These are phyloP conservation scores for Eremothecium cymbalariae DNA, from an alignment of 1,139 yeast genomes.

Conservation along the genomic window DNA sequence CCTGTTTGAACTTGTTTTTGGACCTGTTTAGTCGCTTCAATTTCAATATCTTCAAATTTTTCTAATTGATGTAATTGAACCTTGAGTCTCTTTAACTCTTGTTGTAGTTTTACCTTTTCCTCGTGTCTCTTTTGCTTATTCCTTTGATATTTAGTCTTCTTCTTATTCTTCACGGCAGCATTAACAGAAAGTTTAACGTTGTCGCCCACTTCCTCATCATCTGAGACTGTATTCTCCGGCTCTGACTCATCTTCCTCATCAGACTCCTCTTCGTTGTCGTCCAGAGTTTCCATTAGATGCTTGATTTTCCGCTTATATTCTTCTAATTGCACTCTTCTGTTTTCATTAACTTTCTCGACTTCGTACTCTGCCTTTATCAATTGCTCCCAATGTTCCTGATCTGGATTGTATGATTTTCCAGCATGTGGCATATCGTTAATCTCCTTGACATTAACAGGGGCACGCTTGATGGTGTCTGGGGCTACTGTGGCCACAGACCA, in stretches of 20 bases:
- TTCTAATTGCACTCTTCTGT: conserved; percentile 50
- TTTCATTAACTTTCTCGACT: conserved; percentile 60
- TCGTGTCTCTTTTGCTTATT: conserved; percentile 62
- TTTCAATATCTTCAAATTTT: conserved; percentile 45
- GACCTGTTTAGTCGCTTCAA: conserved; percentile 31
- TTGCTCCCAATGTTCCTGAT: conserved; percentile 72
- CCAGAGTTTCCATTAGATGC: conserved; percentile 52
- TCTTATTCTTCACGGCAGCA: conserved; percentile 58
- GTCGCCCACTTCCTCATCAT: conserved; percentile 31
- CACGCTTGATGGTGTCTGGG: conserved; percentile 50
- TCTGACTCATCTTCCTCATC: conserved; percentile 39
- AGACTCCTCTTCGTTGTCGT: conserved; percentile 48
- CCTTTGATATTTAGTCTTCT: conserved; percentile 71
- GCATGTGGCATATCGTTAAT: conserved; percentile 56
- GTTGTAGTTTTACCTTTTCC: conserved; percentile 48
- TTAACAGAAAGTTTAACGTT: conserved; percentile 53
- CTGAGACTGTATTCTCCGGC: conserved; percentile 33
- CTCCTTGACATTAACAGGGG: conserved; percentile 45
- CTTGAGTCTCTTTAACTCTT: conserved; percentile 51
- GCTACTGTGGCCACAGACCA: conserved; percentile 46
- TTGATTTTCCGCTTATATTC: conserved; percentile 57
- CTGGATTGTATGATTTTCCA: conserved; percentile 92
- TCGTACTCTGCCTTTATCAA: conserved; percentile 60
- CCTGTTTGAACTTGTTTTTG: conserved; percentile 12
- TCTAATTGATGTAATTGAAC: conserved; percentile 49